Evolutionary conservation across 2,329 filamentous ascomycete genomes (phyloP), one percentile per base, ranked within the genome.

Genomic region (Coniella vitis): DNA sequence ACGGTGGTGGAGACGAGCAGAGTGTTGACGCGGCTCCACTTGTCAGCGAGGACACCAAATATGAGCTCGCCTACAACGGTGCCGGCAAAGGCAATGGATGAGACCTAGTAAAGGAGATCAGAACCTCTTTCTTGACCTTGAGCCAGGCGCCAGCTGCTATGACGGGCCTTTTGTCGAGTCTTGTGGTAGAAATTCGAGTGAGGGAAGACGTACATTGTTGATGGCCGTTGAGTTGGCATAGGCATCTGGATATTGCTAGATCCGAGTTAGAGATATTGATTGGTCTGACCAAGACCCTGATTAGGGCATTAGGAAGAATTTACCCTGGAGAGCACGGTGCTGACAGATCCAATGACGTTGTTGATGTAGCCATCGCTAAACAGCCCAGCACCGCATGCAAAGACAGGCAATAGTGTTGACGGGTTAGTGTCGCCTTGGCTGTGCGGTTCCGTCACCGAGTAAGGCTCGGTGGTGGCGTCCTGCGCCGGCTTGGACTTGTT

Each of bases 311-410:
- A n/a, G n/a, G n/a, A n/a, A n/a, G n/a, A 14, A 46, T 42, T 46
- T 7, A 52, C 34, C 16, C 8, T 17, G 10, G 9, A 3, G 2
- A 42, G 22, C n/a, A 50, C 21, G 13, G 47, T 39, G 36, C 21
- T 40, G 19, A 49, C 45, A 29, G 34, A 22, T 2, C 35, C 31
- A 29, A 51, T 50, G 17, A 89, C 87, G 60, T 87, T 89, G 68
- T 95, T 94, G 62, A 95, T 79, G 65, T 95, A 95, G 14, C 90
- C 90, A 65, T 95, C 90, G 20, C 85, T 90, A 67, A 95, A 95
- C 2, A 95, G 75, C 60, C 90, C 90, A 45, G 90, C 87, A 55
- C 90, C 90, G 61, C 89, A 95, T 38, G 90, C 90, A 57, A 95
- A 84, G 1, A 89, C 86, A 13, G 90, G 88, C 75, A 78, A 61